phyloP scores from a whole-genome alignment of 768 basidiomycete genomes.

The Mycena olivaceomarginata region DNA sequence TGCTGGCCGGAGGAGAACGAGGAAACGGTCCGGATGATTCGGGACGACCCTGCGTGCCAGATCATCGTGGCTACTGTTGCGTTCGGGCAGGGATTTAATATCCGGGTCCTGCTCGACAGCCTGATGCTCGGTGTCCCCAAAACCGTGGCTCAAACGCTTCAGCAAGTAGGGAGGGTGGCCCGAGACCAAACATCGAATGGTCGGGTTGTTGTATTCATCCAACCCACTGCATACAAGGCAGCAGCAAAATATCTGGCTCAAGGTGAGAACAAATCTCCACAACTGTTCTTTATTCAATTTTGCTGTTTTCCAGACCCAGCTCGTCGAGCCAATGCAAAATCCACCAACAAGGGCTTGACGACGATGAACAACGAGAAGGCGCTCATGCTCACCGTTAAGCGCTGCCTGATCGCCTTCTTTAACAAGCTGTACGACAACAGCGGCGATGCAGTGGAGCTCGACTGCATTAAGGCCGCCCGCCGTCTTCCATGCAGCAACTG shows the following conservation, averaged over 20 bases:
- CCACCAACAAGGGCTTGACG: not conserved
- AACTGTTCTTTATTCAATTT: not conserved
- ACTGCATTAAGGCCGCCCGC: slow-evolving; percentile 22
- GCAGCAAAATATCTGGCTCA: not conserved
- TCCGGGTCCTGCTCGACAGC: not conserved
- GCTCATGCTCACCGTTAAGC: not conserved
- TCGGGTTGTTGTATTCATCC: not conserved
- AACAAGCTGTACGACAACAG: slow-evolving; percentile 31
- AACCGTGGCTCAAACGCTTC: not conserved
- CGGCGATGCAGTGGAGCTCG: slow-evolving; percentile 7
- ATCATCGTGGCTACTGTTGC: not conserved
- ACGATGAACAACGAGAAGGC: not conserved
- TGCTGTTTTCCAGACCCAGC: not conserved
- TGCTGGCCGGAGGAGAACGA: not conserved
- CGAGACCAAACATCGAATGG: not conserved
- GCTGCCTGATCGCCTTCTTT: slow-evolving; percentile 23
- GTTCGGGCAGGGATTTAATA: not conserved
- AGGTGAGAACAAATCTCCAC: not conserved
- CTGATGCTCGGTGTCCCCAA: not conserved
- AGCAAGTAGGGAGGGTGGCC: not conserved
- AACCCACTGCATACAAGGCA: not conserved
- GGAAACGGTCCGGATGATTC: not conserved
- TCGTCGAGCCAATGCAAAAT: not conserved
- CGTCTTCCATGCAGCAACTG: slow-evolving; percentile 32
- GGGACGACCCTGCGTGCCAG: not conserved